Base-by-base conservation (phyloP, 2,329 filamentous ascomycete species). In the Dothideomycetidae sp. region DNA sequence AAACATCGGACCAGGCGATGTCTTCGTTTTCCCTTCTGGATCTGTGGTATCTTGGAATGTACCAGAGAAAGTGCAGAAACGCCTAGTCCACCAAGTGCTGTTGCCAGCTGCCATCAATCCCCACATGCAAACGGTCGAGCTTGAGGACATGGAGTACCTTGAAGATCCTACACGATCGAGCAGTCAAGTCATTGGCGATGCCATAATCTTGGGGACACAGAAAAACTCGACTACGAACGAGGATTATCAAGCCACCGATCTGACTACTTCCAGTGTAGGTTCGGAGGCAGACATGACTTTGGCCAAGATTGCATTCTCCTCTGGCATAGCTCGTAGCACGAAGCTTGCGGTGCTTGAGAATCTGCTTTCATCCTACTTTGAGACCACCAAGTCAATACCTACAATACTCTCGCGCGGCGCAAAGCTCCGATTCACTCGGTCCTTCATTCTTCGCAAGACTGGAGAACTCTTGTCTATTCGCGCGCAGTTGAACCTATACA, bases 241-340 rank as follows among this genome's bases (percentile, higher is more conserved):
- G 15, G 44, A 47, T 19, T 35, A 39, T 10, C 31, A 9, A 11
- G 10, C 12, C 16, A 19, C 31, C 7, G 11, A 33, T 14, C 31
- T 40, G 19, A n/a, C n/a, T n/a, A n/a, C n/a, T n/a, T n/a, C n/a
- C n/a, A n/a, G n/a, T n/a, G n/a, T n/a, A n/a, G n/a, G n/a, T n/a
- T n/a, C n/a, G n/a, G 30, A 31, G 11, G 23, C 37, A 4, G 70
- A 76, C 48, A 72, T 68, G 1, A 81, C 88, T 2, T 69, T 94
- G 10, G 85, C 86, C 48, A 94, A 96, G 55, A 88, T 96, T 44
- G 90, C 90, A 30, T 96, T 96, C 58, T 94, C 88, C 0, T 94
- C 85, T 1, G 88, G 88, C 2, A 71, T 98, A 7, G 88, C 90
- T 4, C 73, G 90, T 37, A 90, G 81, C 50, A 94, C 90, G 4